Evolutionary conservation across 768 basidiomycete genomes (phyloP), one percentile per base, ranked within the genome.

Genomic region (Collybiopsis confluens): DNA sequence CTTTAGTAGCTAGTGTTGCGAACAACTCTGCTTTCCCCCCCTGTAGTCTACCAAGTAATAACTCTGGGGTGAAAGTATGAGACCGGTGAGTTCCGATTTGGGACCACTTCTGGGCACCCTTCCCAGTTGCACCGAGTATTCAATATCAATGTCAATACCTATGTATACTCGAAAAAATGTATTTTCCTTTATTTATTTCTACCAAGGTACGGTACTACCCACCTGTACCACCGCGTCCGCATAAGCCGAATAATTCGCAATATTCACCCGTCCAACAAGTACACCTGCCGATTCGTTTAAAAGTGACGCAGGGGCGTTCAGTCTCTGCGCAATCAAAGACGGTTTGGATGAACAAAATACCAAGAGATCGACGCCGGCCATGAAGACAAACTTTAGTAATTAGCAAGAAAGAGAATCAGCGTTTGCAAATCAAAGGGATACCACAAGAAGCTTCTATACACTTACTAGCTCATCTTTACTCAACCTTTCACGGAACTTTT

Each of bases 231-330:
- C 71, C 28, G 78, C 78, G 45, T 81, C 74, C 23, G 79, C 79
- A 67, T 86, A 88, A 1, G 71, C 80, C n/a, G 74, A 73, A 45
- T 76, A 73, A 57, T 87, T 75, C 58, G 80, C 80, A 43, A 88
- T 79, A n/a, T 68, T 66, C 4, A 86, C 79, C 53, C 76, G 74
- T 15, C 78, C 69, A 30, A 85, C 73, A n/a, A 88, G 62, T 18
- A 84, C 65, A 43, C 71, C 74, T 16, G 66, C 70, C 7, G 72
- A 64, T 16, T 72, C 66, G 21, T 75, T 75, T 37, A 76, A 66
- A 5, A 85, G 72, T 42, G 63, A 56, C 18, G 75, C 58, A 0
- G 81, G 77, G 1, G 83, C 65, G 52, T 78, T 80, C 24, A 88
- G 68, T 48, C 75, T 73, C 55, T 81, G 75, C 18, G 70, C 65